Percentiles rank a stretch among this genome's conserved stretches.
Conservation (phyloP, 768 basidiomycete genomes). For the Brasilioporus rufonigricans region DNA sequence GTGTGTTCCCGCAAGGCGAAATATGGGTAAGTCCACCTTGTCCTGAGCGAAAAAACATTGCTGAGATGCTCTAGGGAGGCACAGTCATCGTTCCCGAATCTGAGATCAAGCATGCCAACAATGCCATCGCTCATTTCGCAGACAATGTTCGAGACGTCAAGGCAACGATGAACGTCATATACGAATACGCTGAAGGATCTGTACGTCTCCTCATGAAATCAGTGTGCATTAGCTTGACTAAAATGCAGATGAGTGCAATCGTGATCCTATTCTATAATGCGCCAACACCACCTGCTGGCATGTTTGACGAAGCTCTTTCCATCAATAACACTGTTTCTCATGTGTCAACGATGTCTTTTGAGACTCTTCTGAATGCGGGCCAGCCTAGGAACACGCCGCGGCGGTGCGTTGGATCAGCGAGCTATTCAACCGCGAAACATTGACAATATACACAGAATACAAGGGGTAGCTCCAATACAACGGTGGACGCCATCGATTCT, state of each 20-base stretch:
- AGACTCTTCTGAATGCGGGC: background rate
- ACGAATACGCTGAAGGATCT: background rate
- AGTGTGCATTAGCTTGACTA: background rate
- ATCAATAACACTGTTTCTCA: background rate
- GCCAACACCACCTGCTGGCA: background rate
- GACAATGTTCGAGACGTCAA: background rate
- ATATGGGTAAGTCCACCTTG: background rate
- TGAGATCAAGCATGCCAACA: background rate
- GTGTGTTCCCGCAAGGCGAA: background rate
- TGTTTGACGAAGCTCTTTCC: background rate
- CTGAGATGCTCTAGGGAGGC: background rate
- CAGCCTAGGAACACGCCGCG: background rate
- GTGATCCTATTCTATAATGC: background rate
- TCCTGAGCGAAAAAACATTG: background rate
- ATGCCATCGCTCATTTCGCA: background rate
- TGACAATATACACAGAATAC: background rate
- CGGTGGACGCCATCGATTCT: background rate
- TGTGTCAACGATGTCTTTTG: background rate
- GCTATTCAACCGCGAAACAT: background rate
- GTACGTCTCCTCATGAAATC: background rate
- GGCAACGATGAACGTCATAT: background rate
- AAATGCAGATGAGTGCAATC: background rate
- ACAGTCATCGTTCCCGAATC: background rate
- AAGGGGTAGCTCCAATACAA: background rate
- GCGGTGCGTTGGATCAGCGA: background rate